phyloP scores from a whole-genome alignment of 2,329 filamentous ascomycete species.

The Biscogniauxia mediterranea region DNA sequence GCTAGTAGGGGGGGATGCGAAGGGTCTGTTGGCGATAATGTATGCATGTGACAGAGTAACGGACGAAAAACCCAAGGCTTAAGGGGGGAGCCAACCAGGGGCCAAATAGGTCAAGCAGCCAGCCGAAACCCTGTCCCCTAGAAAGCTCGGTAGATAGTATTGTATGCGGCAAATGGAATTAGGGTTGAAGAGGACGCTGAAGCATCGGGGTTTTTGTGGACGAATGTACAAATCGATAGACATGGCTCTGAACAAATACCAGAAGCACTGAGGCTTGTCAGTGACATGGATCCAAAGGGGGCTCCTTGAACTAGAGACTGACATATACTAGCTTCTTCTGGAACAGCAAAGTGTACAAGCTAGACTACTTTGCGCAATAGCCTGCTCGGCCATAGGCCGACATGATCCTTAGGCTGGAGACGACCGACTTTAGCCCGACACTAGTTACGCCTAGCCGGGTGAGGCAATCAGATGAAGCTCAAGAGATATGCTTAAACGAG shows the following conservation, averaged over 20 bases:
- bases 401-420: too few species aligned
- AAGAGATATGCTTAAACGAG: background rate
- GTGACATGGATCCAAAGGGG: background rate
- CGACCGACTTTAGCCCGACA: background rate
- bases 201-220: background rate
- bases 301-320: background rate
- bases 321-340: background rate
- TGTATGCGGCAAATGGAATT: background rate
- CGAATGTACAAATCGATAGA: background rate
- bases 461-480: background rate
- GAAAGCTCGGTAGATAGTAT: background rate
- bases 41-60: background rate
- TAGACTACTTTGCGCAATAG: background rate
- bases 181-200: background rate
- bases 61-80: background rate
- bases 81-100: background rate
- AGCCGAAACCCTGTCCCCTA: background rate
- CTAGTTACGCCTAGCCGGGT: background rate
- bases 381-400: background rate
- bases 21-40: background rate
- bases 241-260: background rate
- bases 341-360: background rate
- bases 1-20: background rate
- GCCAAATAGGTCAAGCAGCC: background rate
- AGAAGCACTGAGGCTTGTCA: background rate